Evolutionary conservation across 495 filamentous ascomycete genomes (phyloP), one percentile per base, ranked within the genome.

Genomic region (Bombardia bombarda): DNA sequence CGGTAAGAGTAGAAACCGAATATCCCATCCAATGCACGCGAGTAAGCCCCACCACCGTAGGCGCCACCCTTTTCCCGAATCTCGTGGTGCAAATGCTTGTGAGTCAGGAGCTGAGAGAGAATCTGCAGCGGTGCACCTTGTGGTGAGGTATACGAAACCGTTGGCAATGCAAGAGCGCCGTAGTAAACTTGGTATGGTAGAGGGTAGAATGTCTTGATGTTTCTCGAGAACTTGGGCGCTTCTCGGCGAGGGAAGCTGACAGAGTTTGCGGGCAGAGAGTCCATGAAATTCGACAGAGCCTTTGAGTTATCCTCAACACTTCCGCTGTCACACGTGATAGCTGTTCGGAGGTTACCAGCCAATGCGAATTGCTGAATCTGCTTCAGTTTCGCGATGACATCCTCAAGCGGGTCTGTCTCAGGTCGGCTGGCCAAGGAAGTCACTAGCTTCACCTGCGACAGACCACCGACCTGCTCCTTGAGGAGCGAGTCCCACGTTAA

Each of bases 111-210:
- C 51, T 95, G 86, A 13, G 90, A 81, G 19, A 98, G 78, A 22
- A 97, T 82, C 47, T 89, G 87, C 12, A 95, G 79, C 1, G 86
- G 74, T 7, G 90, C 86, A 14, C 82, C 77, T 21, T 82, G 74
- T 0, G 77, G 55, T 33, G 89, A 78, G 22, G 78, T 82, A 61
- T 97, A 98, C 2, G 90, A 85, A 1, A 89, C 82, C 2, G 92
- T 95, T 20, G 86, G 82, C 24, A 90, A 64, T 21, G 86, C 81
- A 26, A 87, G 72, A 12, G 79, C 83, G 5, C 90, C 82, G 61
- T 96, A 97, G 56, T 90, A 95, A 38, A 98, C 92, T 61, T 98
- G 92, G 63, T 95, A 98, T 1, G 92, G 92, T 19, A 98, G 75
- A 3, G 90, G 82, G 58, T 92, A 98, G 72, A 97, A 93, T 0